Percentiles rank a stretch among this genome's conserved stretches.
Evolutionary conservation across 140 eudicot genomes (phyloP).

Genomic region (Erigeron philadelphicus): DNA sequence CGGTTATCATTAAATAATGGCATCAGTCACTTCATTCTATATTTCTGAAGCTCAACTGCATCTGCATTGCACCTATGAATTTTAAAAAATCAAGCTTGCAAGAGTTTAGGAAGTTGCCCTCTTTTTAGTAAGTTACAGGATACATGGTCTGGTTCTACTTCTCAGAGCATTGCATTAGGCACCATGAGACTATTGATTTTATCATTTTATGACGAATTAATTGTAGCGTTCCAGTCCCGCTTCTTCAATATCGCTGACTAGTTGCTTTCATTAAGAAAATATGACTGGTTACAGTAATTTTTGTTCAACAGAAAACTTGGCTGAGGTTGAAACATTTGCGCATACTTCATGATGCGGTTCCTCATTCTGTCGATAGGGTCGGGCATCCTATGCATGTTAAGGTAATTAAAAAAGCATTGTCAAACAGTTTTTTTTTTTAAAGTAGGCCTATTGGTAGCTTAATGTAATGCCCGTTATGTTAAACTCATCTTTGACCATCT

Average conservation of each 20-base stretch:
- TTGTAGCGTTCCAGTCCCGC: background rate
- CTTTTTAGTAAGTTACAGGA: no score
- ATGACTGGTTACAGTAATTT: background rate
- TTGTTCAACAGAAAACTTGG: constrained; percentile 72
- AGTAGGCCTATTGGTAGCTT: background rate
- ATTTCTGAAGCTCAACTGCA: no score
- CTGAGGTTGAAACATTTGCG: constrained; percentile 55
- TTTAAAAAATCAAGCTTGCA: no score
- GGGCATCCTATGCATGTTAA: constrained; percentile 89
- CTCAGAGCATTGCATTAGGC: no score
- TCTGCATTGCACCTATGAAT: no score
- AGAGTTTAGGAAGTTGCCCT: no score
- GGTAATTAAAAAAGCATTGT: constrained; percentile 34
- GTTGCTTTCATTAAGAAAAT: background rate
- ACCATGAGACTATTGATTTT: no score
- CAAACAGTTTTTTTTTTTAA: background rate
- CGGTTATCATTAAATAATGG: no score
- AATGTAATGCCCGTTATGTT: background rate
- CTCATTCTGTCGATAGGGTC: constrained; percentile 51
- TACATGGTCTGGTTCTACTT: no score
- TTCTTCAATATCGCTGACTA: constrained; percentile 7
- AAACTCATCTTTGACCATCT: background rate
- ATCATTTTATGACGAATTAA: no score
- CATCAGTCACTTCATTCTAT: no score
- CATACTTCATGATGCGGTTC: constrained; percentile 79